Conservation (phyloP, 139 green algal species). For the Marvania coccoides region DNA sequence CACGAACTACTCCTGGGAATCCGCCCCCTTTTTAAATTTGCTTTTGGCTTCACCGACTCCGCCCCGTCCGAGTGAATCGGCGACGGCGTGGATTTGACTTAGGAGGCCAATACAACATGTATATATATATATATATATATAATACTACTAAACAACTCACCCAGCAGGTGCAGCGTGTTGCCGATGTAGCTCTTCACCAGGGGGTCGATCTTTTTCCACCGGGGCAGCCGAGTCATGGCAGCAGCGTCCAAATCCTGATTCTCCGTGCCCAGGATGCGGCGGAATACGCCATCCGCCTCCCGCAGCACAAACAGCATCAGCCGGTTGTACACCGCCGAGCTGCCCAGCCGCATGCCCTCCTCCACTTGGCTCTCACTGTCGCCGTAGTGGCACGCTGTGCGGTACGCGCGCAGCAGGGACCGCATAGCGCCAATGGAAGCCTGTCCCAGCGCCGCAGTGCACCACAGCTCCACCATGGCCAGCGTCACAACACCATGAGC, state of each 20-base stretch:
- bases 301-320: constrained; percentile 82
- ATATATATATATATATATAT: neutral
- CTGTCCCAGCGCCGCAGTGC: constrained; percentile 29
- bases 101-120: neutral
- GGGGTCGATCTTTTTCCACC: constrained; percentile 70
- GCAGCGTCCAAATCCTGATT: neutral
- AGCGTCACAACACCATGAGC: constrained; percentile 45
- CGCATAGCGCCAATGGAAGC: constrained; percentile 50
- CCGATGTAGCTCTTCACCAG: constrained; percentile 86
- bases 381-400: constrained; percentile 80
- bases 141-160: constrained; percentile 5
- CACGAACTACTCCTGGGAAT: no score
- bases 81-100: constrained; percentile 7
- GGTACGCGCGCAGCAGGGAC: constrained; percentile 56
- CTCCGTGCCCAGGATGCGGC: constrained; percentile 42
- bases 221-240: neutral
- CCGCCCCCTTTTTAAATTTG: no score
- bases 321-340: constrained; percentile 71
- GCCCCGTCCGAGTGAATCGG: neutral
- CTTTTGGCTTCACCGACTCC: constrained; percentile 10
- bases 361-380: constrained; percentile 56
- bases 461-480: constrained; percentile 65
- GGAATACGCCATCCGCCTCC: constrained; percentile 76
- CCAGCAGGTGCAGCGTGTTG: constrained; percentile 89
- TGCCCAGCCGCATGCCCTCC: constrained; percentile 50